Evolutionary conservation across 2,329 filamentous ascomycete species (phyloP), one percentile per base, ranked within the genome.

Genomic region (Laburnicola sp.): DNA sequence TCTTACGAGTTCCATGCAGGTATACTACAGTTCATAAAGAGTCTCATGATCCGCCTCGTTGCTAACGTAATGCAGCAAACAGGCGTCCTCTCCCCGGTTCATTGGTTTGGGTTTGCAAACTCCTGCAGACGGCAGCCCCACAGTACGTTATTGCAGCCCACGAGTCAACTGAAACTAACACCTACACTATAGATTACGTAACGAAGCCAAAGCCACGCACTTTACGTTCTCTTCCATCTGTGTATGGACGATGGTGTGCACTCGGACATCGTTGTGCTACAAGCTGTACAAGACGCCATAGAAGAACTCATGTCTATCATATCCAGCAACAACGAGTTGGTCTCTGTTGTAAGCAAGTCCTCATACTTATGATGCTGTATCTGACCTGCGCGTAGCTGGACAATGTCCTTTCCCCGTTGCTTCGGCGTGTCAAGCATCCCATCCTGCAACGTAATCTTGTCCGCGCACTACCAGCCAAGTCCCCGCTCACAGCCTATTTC

Each of bases 371-470:
- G 35, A 56, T 28, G 22, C 53, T 30, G 10, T 23, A 5, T 59
- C 62, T 65, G 58, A 66, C 61, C 10, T 38, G 26, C 16, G 51
- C 41, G 40, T 56, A 71, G 62, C 59, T 73, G 32, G 55, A 58
- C 41, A 50, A 65, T 39, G 25, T 68, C 28, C 49, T 68, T 16
- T 53, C 64, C 10, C 47, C 47, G 34, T 42, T 73, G n/a, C 58
- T 69, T 30, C 39, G 45, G 6, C 74, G 58, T 43, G 56, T 86
- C 50, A 73, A 68, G 27, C 77, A 79, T 56, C 70, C 78, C 2
- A 63, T 76, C 8, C 74, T 89, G 2, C 82, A 84, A 47, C 77
- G 79, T 48, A 80, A 83, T 38, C 75, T 86, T 3, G 74, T 91
- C 8, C 72, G 78, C 16, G 78, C 80, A 37, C 77, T 93, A 11